Evolutionary conservation across 805 yeast genomes (phyloP).

Genomic region (Saccharomycopsis lassenensis): DNA sequence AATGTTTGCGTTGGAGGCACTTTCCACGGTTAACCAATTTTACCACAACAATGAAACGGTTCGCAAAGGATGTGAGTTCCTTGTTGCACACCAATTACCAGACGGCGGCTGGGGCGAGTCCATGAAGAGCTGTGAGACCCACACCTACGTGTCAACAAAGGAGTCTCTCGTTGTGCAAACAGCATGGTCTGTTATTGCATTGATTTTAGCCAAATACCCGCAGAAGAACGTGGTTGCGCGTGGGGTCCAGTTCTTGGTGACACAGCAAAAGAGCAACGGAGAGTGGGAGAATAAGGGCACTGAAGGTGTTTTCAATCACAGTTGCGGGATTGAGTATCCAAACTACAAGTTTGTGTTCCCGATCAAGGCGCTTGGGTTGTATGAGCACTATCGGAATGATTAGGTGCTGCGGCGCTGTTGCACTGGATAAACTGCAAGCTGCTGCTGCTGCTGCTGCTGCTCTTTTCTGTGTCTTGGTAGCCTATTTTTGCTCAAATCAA

Average conservation of each 20-base stretch:
- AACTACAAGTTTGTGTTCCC: constrained; percentile 84
- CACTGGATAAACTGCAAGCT: too few species aligned
- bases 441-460: too few species aligned
- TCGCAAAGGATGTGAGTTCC: constrained; percentile 72
- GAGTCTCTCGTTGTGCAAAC: constrained; percentile 76
- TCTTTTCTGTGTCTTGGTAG: too few species aligned
- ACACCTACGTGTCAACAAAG: constrained; percentile 55
- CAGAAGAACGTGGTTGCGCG: constrained; percentile 44
- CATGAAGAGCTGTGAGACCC: constrained; percentile 80
- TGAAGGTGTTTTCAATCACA: constrained; percentile 95
- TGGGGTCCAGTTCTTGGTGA: constrained; percentile 55
- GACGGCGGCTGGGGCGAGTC: constrained; percentile 99
- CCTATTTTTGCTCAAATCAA: too few species aligned
- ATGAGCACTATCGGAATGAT: too few species aligned
- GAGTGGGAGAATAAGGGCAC: constrained; percentile 78
- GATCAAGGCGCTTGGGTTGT: constrained; percentile 86
- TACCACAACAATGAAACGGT: constrained; percentile 57
- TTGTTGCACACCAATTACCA: constrained; percentile 57
- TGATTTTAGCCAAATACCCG: constrained; percentile 75
- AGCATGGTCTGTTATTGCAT: constrained; percentile 82
- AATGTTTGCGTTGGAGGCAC: constrained; percentile 96
- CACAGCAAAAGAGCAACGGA: constrained; percentile 62
- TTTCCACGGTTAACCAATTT: constrained; percentile 52
- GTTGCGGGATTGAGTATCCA: constrained; percentile 91
- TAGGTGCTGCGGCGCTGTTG: too few species aligned